Percentiles rank a stretch among this genome's conserved stretches.
phyloP scores from a whole-genome alignment of 2,329 filamentous ascomycete genomes.

The Aspergillus hortae region DNA sequence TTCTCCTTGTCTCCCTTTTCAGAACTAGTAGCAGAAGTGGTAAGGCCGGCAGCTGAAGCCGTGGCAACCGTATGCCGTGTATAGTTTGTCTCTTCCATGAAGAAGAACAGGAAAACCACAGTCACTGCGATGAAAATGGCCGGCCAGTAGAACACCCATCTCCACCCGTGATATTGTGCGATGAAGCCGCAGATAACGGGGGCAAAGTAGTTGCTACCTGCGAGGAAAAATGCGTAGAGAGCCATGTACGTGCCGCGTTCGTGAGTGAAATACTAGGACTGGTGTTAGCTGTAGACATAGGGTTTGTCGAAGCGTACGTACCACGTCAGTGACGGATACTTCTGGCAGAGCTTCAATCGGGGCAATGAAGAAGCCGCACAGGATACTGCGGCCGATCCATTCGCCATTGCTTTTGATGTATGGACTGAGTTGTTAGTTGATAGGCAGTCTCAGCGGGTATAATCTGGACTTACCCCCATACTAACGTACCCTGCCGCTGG shows the following conservation, averaged over 20 bases:
- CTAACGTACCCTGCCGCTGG: constrained; percentile 19
- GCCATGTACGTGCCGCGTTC: constrained; percentile 41
- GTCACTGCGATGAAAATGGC: constrained; percentile 48
- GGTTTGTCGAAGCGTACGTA: constrained; percentile 16
- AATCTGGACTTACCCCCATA: constrained; percentile 29
- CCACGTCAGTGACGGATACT: constrained; percentile 40
- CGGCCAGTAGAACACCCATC: constrained; percentile 50
- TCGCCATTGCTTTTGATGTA: constrained; percentile 32
- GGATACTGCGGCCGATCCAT: constrained; percentile 38
- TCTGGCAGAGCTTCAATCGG: constrained; percentile 43
- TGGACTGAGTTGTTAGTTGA: constrained; percentile 18
- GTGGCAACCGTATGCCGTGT: constrained; percentile 22
- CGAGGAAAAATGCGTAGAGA: constrained; percentile 38
- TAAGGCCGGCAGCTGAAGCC: constrained; percentile 1
- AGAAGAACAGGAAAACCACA: constrained; percentile 50
- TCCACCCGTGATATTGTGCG: constrained; percentile 44
- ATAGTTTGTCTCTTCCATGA: constrained; percentile 57
- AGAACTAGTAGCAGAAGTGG: constrained; percentile 5
- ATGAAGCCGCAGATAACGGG: constrained; percentile 49
- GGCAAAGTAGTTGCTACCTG: constrained; percentile 42
- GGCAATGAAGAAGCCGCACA: constrained; percentile 38
- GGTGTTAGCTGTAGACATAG: neutral
- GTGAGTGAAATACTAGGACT: constrained; percentile 39
- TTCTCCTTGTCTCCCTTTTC: constrained; percentile 18
- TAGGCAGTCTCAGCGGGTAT: neutral